Percentiles rank a stretch among this genome's conserved stretches.
phyloP scores from a whole-genome alignment of 2,329 filamentous ascomycete species.

The Aspergillus hortae region DNA sequence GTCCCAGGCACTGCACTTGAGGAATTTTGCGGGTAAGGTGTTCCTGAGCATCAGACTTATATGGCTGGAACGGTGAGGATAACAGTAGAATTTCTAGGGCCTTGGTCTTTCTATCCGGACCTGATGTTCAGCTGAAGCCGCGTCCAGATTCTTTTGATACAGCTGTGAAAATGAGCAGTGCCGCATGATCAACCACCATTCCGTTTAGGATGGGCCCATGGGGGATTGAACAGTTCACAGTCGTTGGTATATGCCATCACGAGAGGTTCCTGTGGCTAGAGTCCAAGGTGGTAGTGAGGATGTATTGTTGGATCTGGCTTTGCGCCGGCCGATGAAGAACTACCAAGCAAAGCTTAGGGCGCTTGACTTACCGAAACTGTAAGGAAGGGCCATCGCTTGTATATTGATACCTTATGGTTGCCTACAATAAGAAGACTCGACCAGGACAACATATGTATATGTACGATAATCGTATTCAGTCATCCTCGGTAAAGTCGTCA shows the following conservation, averaged over 20 bases:
- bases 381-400: too few species aligned
- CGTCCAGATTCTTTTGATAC: neutral
- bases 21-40: neutral
- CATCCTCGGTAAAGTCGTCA: too few species aligned
- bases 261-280: slow-evolving; percentile 62
- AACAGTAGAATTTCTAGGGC: neutral
- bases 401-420: too few species aligned
- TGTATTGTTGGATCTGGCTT: slow-evolving; percentile 66
- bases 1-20: neutral
- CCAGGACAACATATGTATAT: too few species aligned
- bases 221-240: too few species aligned
- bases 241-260: slow-evolving; percentile 34
- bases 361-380: neutral
- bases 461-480: neutral
- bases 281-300: slow-evolving; percentile 69
- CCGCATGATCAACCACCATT: too few species aligned
- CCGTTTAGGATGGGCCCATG: too few species aligned
- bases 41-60: neutral
- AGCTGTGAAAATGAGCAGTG: neutral
- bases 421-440: too few species aligned
- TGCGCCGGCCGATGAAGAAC: slow-evolving; percentile 68
- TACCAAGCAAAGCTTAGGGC: slow-evolving; percentile 35
- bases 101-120: neutral
- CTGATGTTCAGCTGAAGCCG: neutral
- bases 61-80: neutral